A percentile compares a stretch with the other conserved stretches of the same genome.
phyloP scores from a whole-genome alignment of 352 stramenopile genomes.

The Thalassiosira mediterranea region DNA sequence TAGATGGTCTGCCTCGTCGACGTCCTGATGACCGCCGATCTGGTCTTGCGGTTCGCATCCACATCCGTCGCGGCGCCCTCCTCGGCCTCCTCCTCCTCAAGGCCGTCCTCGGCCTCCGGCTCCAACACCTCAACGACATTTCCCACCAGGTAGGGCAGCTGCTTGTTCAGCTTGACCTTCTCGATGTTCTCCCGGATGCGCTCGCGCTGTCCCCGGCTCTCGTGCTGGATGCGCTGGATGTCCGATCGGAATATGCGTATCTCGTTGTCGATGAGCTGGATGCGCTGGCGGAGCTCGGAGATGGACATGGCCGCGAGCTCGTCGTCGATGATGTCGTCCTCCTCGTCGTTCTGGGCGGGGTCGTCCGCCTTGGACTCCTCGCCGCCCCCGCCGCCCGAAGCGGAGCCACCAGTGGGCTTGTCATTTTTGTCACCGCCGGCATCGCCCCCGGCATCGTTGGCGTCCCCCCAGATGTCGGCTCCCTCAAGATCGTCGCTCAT shows the following conservation, averaged over 20 bases:
- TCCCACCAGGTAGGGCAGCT: constrained; percentile 98
- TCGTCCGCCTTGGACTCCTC: constrained; percentile 41
- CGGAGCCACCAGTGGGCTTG: constrained; percentile 7
- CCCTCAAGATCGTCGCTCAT: constrained; percentile 81
- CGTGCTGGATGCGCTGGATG: constrained; percentile 95
- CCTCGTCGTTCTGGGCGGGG: constrained; percentile 10
- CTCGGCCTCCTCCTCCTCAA: constrained; percentile 90
- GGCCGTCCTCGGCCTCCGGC: constrained; percentile 81
- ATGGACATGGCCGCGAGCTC: constrained; percentile 94
- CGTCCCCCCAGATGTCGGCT: constrained; percentile 85
- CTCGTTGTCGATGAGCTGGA: constrained; percentile 95
- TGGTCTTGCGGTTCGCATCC: constrained; percentile 89
- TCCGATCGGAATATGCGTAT: constrained; percentile 97
- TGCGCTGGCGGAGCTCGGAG: constrained; percentile 94
- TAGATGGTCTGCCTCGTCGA: constrained; percentile 98
- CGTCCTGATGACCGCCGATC: constrained; percentile 96
- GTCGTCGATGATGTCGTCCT: constrained; percentile 78
- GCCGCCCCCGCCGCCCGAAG: neutral
- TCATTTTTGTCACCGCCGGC: constrained; percentile 18
- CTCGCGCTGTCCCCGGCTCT: constrained; percentile 91
- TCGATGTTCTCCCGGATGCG: constrained; percentile 99
- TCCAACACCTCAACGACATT: constrained; percentile 95
- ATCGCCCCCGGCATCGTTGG: constrained; percentile 19
- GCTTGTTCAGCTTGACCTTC: constrained; percentile 99
- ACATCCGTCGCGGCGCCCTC: constrained; percentile 91